A percentile compares a stretch with the other conserved stretches of the same genome.
phyloP scores from a whole-genome alignment of 2,329 filamentous ascomycete genomes.

The Calcarisporium arbuscula region DNA sequence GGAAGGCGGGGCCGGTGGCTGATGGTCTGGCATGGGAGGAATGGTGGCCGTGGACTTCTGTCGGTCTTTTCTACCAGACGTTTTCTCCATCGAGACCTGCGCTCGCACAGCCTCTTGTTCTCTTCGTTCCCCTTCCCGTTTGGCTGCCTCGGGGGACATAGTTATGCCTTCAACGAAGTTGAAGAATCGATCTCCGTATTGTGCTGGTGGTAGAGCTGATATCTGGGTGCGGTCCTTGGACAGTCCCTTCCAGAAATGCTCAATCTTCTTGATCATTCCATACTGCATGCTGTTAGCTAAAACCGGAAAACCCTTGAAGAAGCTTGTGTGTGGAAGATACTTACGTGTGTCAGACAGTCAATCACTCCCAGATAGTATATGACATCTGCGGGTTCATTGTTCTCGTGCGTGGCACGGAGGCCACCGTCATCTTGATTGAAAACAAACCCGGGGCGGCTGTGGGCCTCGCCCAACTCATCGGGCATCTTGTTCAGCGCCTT shows the following conservation, averaged over 20 bases:
- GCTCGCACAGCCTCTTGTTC: constrained; percentile 51
- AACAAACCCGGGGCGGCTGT: constrained; percentile 63
- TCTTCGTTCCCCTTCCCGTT: constrained; percentile 54
- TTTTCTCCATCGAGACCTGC: constrained; percentile 26
- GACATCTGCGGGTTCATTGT: constrained; percentile 77
- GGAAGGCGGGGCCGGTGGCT: constrained; percentile 34
- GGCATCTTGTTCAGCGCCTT: constrained; percentile 81
- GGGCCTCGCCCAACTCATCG: constrained; percentile 72
- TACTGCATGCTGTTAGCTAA: no score
- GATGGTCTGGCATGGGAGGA: constrained; percentile 40
- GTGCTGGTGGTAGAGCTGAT: constrained; percentile 81
- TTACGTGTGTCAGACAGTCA: constrained; percentile 93
- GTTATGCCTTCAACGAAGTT: constrained; percentile 88
- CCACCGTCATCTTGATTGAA: constrained; percentile 95
- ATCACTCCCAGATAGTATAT: constrained; percentile 99
- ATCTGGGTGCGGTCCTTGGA: constrained; percentile 80
- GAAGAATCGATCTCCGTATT: constrained; percentile 90
- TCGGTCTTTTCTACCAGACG: constrained; percentile 33
- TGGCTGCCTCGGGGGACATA: constrained; percentile 80
- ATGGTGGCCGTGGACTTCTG: constrained; percentile 25
- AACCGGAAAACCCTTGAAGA: not conserved
- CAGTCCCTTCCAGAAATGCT: constrained; percentile 95
- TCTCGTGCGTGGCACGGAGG: constrained; percentile 85
- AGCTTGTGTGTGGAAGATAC: constrained; percentile 32
- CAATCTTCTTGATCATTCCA: constrained; percentile 86